These are phyloP conservation scores for Teunomyces kruisii DNA, from an alignment of 805 yeast genomes.

Conservation along the genomic window DNA sequence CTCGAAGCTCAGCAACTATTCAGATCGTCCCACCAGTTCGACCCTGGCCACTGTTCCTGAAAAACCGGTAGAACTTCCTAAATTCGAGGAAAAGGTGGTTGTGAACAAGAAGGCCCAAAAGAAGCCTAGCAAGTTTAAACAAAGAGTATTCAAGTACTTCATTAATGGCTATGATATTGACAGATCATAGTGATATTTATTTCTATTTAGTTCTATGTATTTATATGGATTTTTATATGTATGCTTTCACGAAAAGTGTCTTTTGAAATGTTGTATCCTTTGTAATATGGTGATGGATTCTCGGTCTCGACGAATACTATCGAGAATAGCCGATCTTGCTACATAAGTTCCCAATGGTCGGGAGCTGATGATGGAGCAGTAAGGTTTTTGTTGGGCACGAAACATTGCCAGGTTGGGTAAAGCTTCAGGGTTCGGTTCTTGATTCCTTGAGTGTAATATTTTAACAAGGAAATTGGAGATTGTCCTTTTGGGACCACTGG, in stretches of 20 bases:
- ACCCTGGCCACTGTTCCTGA: slow-evolving; percentile 9
- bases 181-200: neutral
- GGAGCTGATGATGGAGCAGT: neutral
- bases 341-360: neutral
- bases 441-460: neutral
- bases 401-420: neutral
- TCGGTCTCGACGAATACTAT: neutral
- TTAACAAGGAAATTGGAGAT: no score
- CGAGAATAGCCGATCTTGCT: neutral
- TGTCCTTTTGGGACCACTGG: no score
- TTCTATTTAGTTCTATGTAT: slow-evolving; percentile 1
- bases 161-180: slow-evolving; percentile 25
- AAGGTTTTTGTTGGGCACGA: slow-evolving; percentile 1
- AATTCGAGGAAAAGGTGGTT: neutral
- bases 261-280: neutral
- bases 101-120: slow-evolving; percentile 6
- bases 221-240: neutral
- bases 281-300: neutral
- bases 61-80: neutral
- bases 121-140: slow-evolving; percentile 17
- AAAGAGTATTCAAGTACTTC: slow-evolving; percentile 30
- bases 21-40: slow-evolving; percentile 10
- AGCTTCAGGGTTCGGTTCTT: neutral
- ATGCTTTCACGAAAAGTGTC: neutral
- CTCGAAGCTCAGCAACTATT: slow-evolving; percentile 5